Base-by-base conservation (phyloP, 345 rosid species). In the Brassica cretica region DNA sequence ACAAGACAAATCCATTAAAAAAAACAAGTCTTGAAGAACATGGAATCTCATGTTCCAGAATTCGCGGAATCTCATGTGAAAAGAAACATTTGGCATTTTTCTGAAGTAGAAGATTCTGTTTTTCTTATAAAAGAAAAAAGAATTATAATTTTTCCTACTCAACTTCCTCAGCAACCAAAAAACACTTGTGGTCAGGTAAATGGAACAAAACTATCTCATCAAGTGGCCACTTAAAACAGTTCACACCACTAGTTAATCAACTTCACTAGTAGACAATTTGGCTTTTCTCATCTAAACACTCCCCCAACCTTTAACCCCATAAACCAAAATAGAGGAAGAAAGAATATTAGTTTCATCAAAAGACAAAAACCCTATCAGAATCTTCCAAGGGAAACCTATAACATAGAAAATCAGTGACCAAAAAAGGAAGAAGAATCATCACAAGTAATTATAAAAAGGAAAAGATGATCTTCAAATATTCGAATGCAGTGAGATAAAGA, bases 21-120 rank as follows among this genome's bases (percentile, higher is more conserved):
- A 79, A 37, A 84, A 73, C 86, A 79, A 84, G 82, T 79, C 89
- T 88, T 87, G 76, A 82, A 81, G 85, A 80, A n/a, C n/a, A n/a
- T n/a, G n/a, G 77, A 88, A 90, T 83, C 84, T 78, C 19, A 65
- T 76, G 84, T 82, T 77, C 74, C 73, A 69, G 78, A 84, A 85
- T 75, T 82, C 83, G 82, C 44, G 77, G 74, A 73, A 73, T 63
- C 75, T 74, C 39, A 29, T 70, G 66, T 70, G 72, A 33, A 72
- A 66, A 59, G 3, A 73, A 74, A 79, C 30, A 0, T 27, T 73
- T 74, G 75, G 66, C 61, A 74, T 64, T 64, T 70, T 64, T 68
- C 71, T 65, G 68, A 18, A 58, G 41, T 71, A 33, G 59, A 81
- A 78, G 74, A 82, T 67, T 66, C 68, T 74, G 1, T 72, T 80